Evolutionary conservation across 176 grass and related monocot species (phyloP).

Genomic region (Themeda triandra): DNA sequence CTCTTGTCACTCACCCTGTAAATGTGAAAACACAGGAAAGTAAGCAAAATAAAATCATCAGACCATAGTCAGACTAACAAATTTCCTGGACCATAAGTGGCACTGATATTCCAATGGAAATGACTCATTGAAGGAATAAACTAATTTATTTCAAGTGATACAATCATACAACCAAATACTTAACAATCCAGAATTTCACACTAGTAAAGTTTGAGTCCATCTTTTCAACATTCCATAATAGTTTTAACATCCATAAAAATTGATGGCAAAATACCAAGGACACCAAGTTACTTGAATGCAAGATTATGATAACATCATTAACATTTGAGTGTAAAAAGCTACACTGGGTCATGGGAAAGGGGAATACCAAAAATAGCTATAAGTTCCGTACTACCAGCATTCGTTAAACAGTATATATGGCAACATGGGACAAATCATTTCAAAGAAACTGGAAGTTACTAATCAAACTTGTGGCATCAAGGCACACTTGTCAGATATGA

Average conservation of each 20-base stretch:
- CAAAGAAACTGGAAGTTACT: background rate
- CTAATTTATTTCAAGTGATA: background rate
- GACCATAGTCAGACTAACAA: background rate
- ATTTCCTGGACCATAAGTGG: background rate
- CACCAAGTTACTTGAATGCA: background rate
- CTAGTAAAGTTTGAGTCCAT: background rate
- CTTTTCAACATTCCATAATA: background rate
- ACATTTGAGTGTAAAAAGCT: background rate
- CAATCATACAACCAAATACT: background rate
- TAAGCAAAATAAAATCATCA: background rate
- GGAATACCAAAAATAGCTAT: background rate
- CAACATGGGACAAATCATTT: background rate
- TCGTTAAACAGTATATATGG: background rate
- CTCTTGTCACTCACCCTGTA: conserved; percentile 79
- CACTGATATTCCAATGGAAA: background rate
- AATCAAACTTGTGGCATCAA: background rate
- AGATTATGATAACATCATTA: background rate
- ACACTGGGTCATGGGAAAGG: background rate
- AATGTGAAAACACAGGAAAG: background rate
- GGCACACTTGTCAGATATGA: background rate
- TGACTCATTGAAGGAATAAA: background rate
- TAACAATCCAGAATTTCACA: background rate
- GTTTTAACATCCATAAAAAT: background rate
- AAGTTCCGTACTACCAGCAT: background rate
- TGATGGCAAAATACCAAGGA: background rate